Evolutionary conservation across 2,329 filamentous ascomycete genomes (phyloP).

Genomic region (Neonectria punicea): DNA sequence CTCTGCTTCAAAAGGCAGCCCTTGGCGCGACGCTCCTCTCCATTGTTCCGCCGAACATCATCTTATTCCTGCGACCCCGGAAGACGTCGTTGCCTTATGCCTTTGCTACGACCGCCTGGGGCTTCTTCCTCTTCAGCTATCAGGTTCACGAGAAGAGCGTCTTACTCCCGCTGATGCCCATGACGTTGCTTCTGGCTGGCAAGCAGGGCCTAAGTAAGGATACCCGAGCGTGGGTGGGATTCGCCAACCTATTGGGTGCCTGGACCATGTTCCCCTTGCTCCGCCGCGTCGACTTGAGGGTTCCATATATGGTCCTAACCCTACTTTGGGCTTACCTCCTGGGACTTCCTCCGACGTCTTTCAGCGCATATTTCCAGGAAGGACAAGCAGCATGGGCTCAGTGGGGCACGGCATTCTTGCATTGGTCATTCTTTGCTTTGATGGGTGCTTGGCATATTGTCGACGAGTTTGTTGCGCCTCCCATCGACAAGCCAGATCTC

Average conservation of each 20-base stretch:
- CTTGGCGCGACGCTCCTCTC: conserved; percentile 78
- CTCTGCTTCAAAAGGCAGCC: conserved; percentile 79
- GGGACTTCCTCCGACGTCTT: conserved; percentile 82
- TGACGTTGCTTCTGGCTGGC: conserved; percentile 86
- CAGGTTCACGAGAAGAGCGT: conserved; percentile 99
- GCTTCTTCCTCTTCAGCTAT: conserved; percentile 97
- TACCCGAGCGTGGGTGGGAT: conserved; percentile 91
- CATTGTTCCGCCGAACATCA: conserved; percentile 80
- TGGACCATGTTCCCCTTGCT: conserved; percentile 97
- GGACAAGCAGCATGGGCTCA: conserved; percentile 47
- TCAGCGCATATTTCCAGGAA: conserved; percentile 73
- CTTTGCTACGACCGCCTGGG: conserved; percentile 89
- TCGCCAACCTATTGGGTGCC: conserved; percentile 86
- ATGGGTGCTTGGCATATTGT: conserved; percentile 86
- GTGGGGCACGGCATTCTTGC: conserved; percentile 74
- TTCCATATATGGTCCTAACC: conserved; percentile 88
- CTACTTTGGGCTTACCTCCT: conserved; percentile 92
- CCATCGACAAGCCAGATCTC: conserved; percentile 84
- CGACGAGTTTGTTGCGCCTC: conserved; percentile 75
- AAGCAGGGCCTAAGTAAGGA: conserved; percentile 81
- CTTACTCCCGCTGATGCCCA: conserved; percentile 88
- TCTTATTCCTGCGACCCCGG: conserved; percentile 82
- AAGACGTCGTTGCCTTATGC: conserved; percentile 82
- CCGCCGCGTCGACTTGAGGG: conserved; percentile 80
- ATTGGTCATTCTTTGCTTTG: conserved; percentile 77